Base-by-base conservation (phyloP, 495 filamentous ascomycete species). In the Xylaria sp. region DNA sequence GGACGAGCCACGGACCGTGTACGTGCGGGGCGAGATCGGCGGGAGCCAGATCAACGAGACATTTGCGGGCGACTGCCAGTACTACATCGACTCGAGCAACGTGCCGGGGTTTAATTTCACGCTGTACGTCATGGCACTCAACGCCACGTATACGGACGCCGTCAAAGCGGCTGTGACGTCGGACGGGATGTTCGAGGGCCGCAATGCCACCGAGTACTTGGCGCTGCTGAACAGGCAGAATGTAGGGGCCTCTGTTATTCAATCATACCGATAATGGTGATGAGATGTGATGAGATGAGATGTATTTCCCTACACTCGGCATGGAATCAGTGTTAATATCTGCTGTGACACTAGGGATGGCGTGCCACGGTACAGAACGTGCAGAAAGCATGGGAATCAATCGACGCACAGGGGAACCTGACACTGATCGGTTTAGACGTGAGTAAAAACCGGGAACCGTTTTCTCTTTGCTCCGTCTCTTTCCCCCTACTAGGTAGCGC, bases 361-460 rank as follows among this genome's bases (percentile, higher is more conserved):
- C 68, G 73, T 26, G 46, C 44, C 2, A 68, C 69, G 29, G 67
- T 62, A 29, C 73, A 75, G 26, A 73, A 75, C 57, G 53, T 58
- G 15, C 67, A 75, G 68, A 75, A 73, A 43, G 64, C 67, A 8
- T 71, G 71, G 61, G 73, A 75, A 61, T 53, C 71, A 1, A 70
- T 73, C 59, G 73, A 75, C 5, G 58, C 70, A 15, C 53, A n/a
- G 41, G 59, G 71, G 0, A 72, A 68, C 37, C 63, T 72, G 31
- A 65, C 61, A 7, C 33, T 75, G 17, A 68, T 75, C 29, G 73
- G 73, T n/a, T 46, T 68, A 43, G 61, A 63, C 43, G 65, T 68
- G 19, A 50, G 62, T 52, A 52, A 24, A n/a, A 11, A 1, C 29
- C 29, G 37, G 9, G 6, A 12, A 1, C 33, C 2, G 1, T 59